These are phyloP conservation scores for Paraglomus occultum DNA, from an alignment of 192 early-diverging fungal genomes.

Conservation along the genomic window DNA sequence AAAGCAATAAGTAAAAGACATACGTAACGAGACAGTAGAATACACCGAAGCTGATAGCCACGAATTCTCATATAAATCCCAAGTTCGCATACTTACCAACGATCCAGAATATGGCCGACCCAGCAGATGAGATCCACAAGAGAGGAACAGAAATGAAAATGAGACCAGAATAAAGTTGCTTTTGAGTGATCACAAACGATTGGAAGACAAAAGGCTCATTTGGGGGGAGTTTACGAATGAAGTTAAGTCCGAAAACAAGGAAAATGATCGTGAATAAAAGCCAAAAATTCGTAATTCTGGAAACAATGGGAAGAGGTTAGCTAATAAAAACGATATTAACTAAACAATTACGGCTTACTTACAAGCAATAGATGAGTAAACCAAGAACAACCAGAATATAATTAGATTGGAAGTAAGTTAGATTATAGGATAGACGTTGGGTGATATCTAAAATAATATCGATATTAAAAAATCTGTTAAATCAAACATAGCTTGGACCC, in stretches of 20 bases:
- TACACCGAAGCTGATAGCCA: background rate
- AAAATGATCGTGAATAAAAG: slow-evolving; percentile 52
- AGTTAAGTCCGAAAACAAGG: slow-evolving; percentile 46
- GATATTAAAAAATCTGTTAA: background rate
- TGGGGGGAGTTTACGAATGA: slow-evolving; percentile 45
- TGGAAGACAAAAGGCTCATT: slow-evolving; percentile 35
- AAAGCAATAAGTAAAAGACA: background rate
- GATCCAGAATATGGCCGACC: slow-evolving; percentile 60
- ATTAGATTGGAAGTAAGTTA: slow-evolving; percentile 59
- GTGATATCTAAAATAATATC: slow-evolving; percentile 39
- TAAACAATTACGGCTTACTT: slow-evolving; percentile 23
- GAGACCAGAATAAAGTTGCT: slow-evolving; percentile 47
- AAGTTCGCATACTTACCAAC: slow-evolving; percentile 41
- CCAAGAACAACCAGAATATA: slow-evolving; percentile 57
- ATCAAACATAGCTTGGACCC: background rate
- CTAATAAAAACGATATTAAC: background rate
- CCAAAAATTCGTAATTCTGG: slow-evolving; percentile 50
- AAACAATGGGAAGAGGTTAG: background rate
- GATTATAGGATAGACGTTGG: slow-evolving; percentile 51
- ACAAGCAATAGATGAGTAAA: slow-evolving; percentile 56
- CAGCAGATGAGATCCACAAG: slow-evolving; percentile 51
- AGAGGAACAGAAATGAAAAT: slow-evolving; percentile 45
- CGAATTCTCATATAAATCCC: too few species aligned
- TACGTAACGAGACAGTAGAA: too few species aligned
- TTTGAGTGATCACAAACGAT: slow-evolving; percentile 29